Base-by-base conservation (phyloP, 192 early-diverging fungal genomes). In the Coemansia sp. region DNA sequence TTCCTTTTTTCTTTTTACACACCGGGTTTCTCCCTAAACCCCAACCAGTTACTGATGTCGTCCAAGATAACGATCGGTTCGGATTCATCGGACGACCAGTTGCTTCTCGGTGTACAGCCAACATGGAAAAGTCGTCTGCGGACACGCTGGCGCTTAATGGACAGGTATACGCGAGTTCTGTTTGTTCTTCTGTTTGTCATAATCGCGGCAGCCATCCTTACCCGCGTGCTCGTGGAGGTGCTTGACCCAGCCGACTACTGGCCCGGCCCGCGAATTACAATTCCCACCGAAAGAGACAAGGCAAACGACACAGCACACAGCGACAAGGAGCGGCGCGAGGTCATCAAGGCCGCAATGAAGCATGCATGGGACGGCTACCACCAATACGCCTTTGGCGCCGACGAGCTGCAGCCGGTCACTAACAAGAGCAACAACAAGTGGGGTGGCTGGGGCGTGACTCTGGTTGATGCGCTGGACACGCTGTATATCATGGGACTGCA, bases 381-480 rank as follows among this genome's bases (percentile, higher is more conserved):
- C 72, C 26, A 61, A 26, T 68, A 80, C 42, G 83, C 83, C 0
- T 80, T 77, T 56, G 83, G 78, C 60, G 62, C 67, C 51, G 83
- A 84, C 60, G 83, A 84, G 60, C 66, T 84, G 45, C 63, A 55
- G 68, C 83, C 83, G 5, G 83, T 80, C 37, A 63, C 72, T 22
- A 77, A 77, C 66, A 67, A 39, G 45, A 63, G 71, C 61, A 76
- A 78, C 54, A 62, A 77, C 75, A 71, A 74, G 64, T 84, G 76
- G 76, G 83, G 74, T 21, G 76, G 83, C 65, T 84, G 78, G 74
- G 78, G 78, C 60, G 75, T 84, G 60, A 94, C 94, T 3, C 89
- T 95, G 43, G 84, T 96, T 57, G 96, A 98, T 72, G 77, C 90
- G 2, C 78, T 98, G 32, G 96, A 98, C 68, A 95, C 95, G 1